Percentiles rank a stretch among this genome's conserved stretches.
Conservation (phyloP, 441 rosid genomes). For the Pelargonium myrrhifolium region DNA sequence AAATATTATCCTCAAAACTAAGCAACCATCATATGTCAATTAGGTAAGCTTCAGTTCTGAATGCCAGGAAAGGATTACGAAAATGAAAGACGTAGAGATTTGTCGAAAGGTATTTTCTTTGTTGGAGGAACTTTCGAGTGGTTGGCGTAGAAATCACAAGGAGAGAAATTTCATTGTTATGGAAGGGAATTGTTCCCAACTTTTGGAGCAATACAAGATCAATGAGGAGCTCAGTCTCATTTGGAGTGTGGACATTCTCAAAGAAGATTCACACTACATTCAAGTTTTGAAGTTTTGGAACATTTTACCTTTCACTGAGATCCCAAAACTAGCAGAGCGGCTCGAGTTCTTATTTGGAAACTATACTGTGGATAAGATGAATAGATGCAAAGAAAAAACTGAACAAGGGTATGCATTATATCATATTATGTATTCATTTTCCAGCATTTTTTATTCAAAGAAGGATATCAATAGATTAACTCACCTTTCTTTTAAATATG, state of each 20-base stretch:
- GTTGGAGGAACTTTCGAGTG: neutral
- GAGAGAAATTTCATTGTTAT: neutral
- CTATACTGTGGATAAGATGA: neutral
- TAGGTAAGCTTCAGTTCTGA: neutral
- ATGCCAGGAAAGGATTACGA: neutral
- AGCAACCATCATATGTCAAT: neutral
- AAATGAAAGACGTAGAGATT: neutral
- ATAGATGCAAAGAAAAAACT: neutral
- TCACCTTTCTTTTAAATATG: neutral
- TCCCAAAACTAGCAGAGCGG: constrained; percentile 2
- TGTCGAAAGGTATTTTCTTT: neutral
- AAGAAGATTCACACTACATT: neutral
- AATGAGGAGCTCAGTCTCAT: neutral
- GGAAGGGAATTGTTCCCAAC: neutral
- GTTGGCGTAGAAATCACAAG: neutral
- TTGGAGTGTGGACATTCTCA: neutral
- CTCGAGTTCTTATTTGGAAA: neutral
- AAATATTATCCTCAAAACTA: no score
- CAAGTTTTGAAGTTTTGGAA: neutral
- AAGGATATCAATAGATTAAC: no score
- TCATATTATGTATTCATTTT: neutral
- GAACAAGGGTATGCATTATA: neutral
- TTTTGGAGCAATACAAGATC: neutral
- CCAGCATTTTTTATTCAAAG: neutral
- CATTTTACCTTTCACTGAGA: neutral